Evolutionary conservation across 257 asterid species (phyloP).

Genomic region (Solanum tarijense): DNA sequence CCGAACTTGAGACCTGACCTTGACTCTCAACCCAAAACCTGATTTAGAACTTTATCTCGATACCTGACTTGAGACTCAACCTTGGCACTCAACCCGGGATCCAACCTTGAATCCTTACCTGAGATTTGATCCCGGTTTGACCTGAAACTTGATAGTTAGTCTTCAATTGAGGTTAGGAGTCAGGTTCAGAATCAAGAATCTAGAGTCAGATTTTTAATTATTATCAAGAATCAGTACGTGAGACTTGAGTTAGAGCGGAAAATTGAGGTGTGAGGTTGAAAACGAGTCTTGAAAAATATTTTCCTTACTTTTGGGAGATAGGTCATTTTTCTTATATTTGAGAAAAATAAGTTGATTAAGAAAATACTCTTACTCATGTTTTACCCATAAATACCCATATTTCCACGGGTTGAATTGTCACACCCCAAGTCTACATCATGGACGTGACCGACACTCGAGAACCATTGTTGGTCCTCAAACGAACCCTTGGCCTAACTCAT

Average conservation of each 20-base stretch:
- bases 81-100: no score
- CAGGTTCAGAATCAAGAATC: background rate
- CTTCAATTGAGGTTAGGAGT: background rate
- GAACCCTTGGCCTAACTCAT: background rate
- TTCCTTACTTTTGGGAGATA: background rate
- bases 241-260: background rate
- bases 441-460: no score
- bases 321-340: background rate
- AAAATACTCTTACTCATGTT: background rate
- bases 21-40: background rate
- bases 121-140: background rate
- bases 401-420: background rate
- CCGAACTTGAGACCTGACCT: background rate
- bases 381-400: background rate
- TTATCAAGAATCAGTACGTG: background rate
- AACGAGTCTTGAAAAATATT: no score
- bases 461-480: background rate
- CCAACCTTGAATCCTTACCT: background rate
- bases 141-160: background rate
- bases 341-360: background rate
- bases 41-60: background rate
- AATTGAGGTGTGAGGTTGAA: background rate
- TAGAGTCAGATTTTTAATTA: no score
- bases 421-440: no score
- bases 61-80: background rate